Conservation (phyloP, 148 eudicot genomes). For the Rhododendron griersonianum region DNA sequence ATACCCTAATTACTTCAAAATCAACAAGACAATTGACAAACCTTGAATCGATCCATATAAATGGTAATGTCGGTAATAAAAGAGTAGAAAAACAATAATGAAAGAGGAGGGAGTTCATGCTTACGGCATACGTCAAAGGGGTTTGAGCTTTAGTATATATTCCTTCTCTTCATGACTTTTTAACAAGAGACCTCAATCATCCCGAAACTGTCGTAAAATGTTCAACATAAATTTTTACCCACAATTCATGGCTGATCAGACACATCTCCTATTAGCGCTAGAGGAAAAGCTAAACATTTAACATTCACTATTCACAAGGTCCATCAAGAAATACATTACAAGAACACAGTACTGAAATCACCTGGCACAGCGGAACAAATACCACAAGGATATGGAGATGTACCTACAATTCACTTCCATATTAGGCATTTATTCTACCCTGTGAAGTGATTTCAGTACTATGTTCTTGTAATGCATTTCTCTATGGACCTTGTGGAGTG, state of each 20-base stretch:
- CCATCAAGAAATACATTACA: neutral
- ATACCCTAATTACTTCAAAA: neutral
- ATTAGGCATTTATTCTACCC: too few relatives aligned
- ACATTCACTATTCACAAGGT: neutral
- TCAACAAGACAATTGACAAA: neutral
- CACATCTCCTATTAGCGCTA: neutral
- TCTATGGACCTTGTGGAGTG: neutral
- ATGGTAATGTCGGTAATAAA: neutral
- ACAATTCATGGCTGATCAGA: too few relatives aligned
- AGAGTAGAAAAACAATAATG: neutral
- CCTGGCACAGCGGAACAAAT: neutral
- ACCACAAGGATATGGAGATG: neutral
- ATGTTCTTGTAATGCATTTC: neutral
- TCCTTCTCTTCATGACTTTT: constrained; percentile 28
- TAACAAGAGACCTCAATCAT: neutral
- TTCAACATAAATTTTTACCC: too few relatives aligned
- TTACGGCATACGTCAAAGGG: constrained; percentile 29
- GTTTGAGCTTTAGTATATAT: constrained; percentile 21
- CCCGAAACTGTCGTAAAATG: neutral
- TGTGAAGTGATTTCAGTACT: neutral
- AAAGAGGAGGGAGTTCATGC: constrained; percentile 1
- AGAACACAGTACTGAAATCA: neutral
- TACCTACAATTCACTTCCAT: too few relatives aligned
- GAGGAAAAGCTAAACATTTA: neutral
- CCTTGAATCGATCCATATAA: neutral